Evolutionary conservation across 148 eudicot species (phyloP), one percentile per base, ranked within the genome.

Genomic region (Persicaria maculosa): DNA sequence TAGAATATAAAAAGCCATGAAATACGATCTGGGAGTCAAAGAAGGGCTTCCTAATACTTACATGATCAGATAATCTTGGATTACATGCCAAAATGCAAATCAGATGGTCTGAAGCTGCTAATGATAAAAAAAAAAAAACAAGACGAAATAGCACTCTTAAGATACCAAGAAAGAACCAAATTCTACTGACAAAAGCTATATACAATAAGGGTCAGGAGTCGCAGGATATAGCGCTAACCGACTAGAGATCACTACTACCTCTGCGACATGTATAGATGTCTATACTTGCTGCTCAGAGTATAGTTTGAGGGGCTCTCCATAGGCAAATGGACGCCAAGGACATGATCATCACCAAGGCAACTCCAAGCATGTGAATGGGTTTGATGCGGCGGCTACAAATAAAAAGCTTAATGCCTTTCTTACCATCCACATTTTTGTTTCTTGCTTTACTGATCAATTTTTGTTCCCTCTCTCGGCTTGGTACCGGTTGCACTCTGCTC

Each of bases 291-390:
- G 43, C 15, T 16, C 43, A 15, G 31, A 36, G n/a, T 65, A 65
- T 62, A 62, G 31, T 22, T 62, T 62, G 14, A 62, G 68, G 72
- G 44, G 80, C 73, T 50, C 73, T 82, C 88, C 83, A 79, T 19
- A 87, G 50, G 59, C 87, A 86, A 65, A 82, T 16, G 15, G 80
- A 75, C 47, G 83, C 79, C 50, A 83, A 50, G 52, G 80, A 77
- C 76, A 90, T 75, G 71, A 86, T 79, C 45, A 83, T 73, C 71
- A 81, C 75, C 77, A 81, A 22, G 71, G 83, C 75, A 40, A 81
- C 86, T 79, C 76, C 73, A 47, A 83, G 65, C 82, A 87, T 80
- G 79, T 75, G 68, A 16, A 71, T 12, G 50, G 73, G 54, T 43
- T 40, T 46, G 48, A 72, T 61, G 7, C 65, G 67, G 67, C 71